Evolutionary conservation across 2,329 filamentous ascomycete species (phyloP).

Genomic region (Ophiostoma novo-ulmi): DNA sequence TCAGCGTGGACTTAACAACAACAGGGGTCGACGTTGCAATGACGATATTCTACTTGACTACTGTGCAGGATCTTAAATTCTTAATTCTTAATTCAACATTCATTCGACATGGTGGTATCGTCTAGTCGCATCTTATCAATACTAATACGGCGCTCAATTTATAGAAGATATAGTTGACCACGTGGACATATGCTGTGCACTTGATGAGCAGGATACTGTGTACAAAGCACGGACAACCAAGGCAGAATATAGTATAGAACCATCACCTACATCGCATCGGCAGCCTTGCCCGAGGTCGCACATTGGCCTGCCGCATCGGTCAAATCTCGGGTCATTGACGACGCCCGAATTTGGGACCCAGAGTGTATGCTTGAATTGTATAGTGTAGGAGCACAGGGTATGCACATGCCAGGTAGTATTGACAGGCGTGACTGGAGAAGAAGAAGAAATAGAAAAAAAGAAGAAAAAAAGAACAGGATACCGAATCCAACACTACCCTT

Average conservation of each 20-base stretch:
- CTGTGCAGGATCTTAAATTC: neutral
- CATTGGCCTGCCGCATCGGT: slow-evolving; percentile 4
- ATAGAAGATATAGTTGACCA: neutral
- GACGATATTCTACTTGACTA: neutral
- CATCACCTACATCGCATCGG: neutral
- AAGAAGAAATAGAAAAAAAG: neutral
- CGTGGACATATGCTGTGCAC: too few species aligned
- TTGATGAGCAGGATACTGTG: neutral
- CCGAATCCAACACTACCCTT: neutral
- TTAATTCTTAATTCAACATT: neutral
- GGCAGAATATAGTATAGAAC: neutral
- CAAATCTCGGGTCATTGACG: neutral
- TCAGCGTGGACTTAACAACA: neutral
- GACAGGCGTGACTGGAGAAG: neutral
- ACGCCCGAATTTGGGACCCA: too few species aligned
- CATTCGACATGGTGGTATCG: neutral
- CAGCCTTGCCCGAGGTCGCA: neutral
- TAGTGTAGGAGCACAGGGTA: neutral
- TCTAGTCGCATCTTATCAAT: neutral
- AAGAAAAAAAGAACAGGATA: neutral
- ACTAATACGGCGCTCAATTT: neutral
- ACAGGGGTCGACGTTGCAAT: neutral
- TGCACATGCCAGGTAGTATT: neutral
- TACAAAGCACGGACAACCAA: too few species aligned
- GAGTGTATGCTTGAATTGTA: too few species aligned